Conservation (phyloP, 768 basidiomycete species). For the Royoungia palumana region DNA sequence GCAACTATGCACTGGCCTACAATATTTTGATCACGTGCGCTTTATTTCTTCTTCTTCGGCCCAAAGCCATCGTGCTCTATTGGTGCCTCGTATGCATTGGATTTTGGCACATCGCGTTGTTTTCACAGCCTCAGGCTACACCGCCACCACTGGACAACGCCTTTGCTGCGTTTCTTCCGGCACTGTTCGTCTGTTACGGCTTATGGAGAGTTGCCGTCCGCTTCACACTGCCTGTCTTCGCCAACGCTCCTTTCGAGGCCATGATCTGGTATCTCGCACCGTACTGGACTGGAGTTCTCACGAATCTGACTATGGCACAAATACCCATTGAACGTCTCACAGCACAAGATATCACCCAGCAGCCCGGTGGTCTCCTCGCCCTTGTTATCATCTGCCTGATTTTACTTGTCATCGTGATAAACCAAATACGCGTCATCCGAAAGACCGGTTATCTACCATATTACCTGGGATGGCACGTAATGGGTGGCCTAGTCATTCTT, state of each 20-base stretch:
- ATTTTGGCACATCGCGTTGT: slow-evolving; percentile 81
- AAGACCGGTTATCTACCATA: slow-evolving; percentile 81
- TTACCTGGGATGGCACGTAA: slow-evolving; percentile 71
- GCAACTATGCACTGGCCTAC: slow-evolving; percentile 66
- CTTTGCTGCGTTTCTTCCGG: slow-evolving; percentile 74
- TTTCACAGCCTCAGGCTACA: slow-evolving; percentile 64
- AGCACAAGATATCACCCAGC: slow-evolving; percentile 59
- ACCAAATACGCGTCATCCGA: slow-evolving; percentile 79
- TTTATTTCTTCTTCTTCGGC: slow-evolving; percentile 71
- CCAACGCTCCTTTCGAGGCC: slow-evolving; percentile 65
- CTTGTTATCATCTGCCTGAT: slow-evolving; percentile 67
- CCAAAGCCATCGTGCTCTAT: slow-evolving; percentile 61
- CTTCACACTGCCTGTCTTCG: slow-evolving; percentile 69
- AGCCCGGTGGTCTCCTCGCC: slow-evolving; percentile 63
- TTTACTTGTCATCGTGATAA: slow-evolving; percentile 55
- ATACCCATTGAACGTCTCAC: slow-evolving; percentile 80
- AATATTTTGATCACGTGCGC: slow-evolving; percentile 65
- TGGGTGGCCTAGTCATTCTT: slow-evolving; percentile 61
- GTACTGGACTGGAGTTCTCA: slow-evolving; percentile 75
- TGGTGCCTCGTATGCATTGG: slow-evolving; percentile 82
- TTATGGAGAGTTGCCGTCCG: slow-evolving; percentile 78
- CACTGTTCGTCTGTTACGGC: slow-evolving; percentile 72
- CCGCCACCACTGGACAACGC: slow-evolving; percentile 71
- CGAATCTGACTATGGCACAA: slow-evolving; percentile 66
- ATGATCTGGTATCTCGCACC: slow-evolving; percentile 71